Evolutionary conservation across 2,329 filamentous ascomycete species (phyloP), one percentile per base, ranked within the genome.

Genomic region (Apiospora arundinis): DNA sequence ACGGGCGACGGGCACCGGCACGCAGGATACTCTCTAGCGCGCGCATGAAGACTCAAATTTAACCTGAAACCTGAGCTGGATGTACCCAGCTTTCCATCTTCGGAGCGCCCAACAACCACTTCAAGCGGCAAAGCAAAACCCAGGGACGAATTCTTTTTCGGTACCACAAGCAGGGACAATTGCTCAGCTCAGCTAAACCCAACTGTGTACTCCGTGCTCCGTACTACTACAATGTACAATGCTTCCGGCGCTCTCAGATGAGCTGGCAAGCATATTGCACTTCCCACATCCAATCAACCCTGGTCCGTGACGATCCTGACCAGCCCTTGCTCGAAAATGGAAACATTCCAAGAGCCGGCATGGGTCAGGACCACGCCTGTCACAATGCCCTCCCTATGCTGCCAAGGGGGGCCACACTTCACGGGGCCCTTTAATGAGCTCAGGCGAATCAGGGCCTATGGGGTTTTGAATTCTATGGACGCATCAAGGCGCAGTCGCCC

Each of bases 21-120:
- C 28, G 8, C 56, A 63, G 28, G 28, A 40, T n/a, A 21, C 37
- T 21, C 18, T 63, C 56, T 63, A 63, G 56, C 56, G 56, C 56
- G 56, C 56, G 56, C 56, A 63, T 63, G 56, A 63, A 63, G 18
- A 32, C 56, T n/a, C 56, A 63, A 63, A 63, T 63, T 63, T 63
- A 63, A 63, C 56, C 56, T 63, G 56, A 63, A 63, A 63, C 56
- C 42, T 45, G 42, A 63, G 56, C 32, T 63, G 56, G 56, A 40
- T 45, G 18, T n/a, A 40, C 32, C 56, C 56, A 63, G 32, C 56
- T 40, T 45, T 45, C 14, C 11, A 44, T 45, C 12, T 45, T 63
- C 56, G 56, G 56, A 37, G 28, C 56, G 56, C 4, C 56, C 56
- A 63, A 63, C 56, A 46, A 40, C 56, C 28, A 60, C 52, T 60